Conservation (phyloP, 108 stramenopile species). For the Epithemia pelagica region DNA sequence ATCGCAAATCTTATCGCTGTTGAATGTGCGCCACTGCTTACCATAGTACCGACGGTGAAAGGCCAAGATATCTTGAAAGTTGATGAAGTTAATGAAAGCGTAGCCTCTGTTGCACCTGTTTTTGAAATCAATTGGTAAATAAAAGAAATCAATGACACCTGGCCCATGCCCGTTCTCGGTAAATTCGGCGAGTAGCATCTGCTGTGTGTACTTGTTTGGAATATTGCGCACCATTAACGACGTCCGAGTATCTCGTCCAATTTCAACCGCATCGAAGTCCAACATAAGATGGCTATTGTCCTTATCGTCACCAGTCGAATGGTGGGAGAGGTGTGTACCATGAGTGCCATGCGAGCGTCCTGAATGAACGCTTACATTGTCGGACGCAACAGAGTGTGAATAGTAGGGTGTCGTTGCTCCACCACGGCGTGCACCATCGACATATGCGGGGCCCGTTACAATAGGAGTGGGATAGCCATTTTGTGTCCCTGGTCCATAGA, state of each 20-base stretch:
- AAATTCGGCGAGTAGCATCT: slow-evolving; percentile 94
- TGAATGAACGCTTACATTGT: slow-evolving; percentile 5
- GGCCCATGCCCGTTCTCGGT: slow-evolving; percentile 81
- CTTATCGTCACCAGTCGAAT: slow-evolving; percentile 8
- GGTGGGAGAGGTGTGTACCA: background rate
- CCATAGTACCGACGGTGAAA: slow-evolving; percentile 89
- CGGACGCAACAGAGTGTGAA: slow-evolving; percentile 2
- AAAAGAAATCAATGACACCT: slow-evolving; percentile 96
- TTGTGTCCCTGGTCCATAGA: slow-evolving; percentile 2
- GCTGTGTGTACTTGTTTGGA: slow-evolving; percentile 99
- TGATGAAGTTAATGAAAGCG: slow-evolving; percentile 97
- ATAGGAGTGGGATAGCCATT: background rate
- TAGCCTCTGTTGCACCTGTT: slow-evolving; percentile 98
- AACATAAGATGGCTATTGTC: slow-evolving; percentile 39
- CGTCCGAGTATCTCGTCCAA: slow-evolving; percentile 85
- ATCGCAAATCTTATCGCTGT: slow-evolving; percentile 97
- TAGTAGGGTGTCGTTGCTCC: slow-evolving; percentile 7
- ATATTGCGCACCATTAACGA: slow-evolving; percentile 99
- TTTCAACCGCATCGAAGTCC: slow-evolving; percentile 62
- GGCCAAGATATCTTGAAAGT: slow-evolving; percentile 78
- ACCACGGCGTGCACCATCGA: background rate
- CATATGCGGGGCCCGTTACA: background rate
- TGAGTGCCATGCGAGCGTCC: slow-evolving; percentile 7
- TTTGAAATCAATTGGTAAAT: slow-evolving; percentile 99
- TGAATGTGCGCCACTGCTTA: slow-evolving; percentile 93